These are phyloP conservation scores for Calonectria fujianensis DNA, from an alignment of 2,329 filamentous ascomycete genomes.

Conservation along the genomic window DNA sequence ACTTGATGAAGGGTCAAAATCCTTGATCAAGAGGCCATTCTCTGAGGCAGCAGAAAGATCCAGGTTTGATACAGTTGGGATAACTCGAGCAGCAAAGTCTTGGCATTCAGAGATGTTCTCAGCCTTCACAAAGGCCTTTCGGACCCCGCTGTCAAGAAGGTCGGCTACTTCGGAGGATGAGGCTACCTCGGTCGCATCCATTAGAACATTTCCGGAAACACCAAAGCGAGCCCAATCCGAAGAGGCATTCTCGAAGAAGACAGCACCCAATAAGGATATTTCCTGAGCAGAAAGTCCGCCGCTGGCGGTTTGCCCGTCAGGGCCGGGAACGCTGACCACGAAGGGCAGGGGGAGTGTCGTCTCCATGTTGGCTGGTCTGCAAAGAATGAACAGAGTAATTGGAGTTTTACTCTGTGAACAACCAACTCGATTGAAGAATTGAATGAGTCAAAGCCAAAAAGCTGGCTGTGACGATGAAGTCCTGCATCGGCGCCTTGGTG, in stretches of 20 bases:
- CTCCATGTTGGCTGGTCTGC: constrained; percentile 70
- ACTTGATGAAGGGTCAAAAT: constrained; percentile 67
- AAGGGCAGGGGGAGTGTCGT: constrained; percentile 79
- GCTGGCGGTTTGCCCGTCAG: constrained; percentile 67
- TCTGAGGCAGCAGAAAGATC: constrained; percentile 68
- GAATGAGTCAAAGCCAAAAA: constrained; percentile 55
- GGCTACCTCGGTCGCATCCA: constrained; percentile 83
- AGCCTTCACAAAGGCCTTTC: constrained; percentile 87
- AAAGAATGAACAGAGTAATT: constrained; percentile 36
- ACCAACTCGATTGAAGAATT: constrained; percentile 36
- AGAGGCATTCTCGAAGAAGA: constrained; percentile 74
- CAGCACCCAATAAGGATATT: constrained; percentile 74
- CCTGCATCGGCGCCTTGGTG: constrained; percentile 57
- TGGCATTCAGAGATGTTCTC: constrained; percentile 78
- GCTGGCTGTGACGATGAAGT: constrained; percentile 51
- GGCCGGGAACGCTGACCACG: constrained; percentile 74
- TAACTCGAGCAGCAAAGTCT: constrained; percentile 74
- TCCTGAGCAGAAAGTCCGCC: constrained; percentile 75
- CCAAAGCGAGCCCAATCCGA: constrained; percentile 69
- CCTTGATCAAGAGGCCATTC: constrained; percentile 71
- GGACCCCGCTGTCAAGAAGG: constrained; percentile 89
- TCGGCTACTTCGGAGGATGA: constrained; percentile 84
- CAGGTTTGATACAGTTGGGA: constrained; percentile 69
- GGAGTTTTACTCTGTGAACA: constrained; percentile 25
- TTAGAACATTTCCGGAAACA: constrained; percentile 77